phyloP scores from a whole-genome alignment of 805 yeast genomes.

The Starmera amethionina region DNA sequence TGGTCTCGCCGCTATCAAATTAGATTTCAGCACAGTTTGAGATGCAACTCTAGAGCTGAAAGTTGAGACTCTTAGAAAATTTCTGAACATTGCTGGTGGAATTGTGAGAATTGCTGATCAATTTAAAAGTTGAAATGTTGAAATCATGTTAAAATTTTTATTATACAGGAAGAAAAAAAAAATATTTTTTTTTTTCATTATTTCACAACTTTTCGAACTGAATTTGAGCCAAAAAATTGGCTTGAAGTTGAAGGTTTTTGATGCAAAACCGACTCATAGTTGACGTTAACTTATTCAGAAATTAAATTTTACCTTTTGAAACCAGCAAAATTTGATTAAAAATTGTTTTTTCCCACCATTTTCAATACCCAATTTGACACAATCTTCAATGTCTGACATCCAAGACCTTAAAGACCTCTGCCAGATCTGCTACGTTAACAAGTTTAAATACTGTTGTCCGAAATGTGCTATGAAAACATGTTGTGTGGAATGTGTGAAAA shows the following conservation, averaged over 20 bases:
- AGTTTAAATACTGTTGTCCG: constrained; percentile 69
- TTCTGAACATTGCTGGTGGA: not conserved
- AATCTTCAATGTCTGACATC: not conserved
- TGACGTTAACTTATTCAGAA: no score
- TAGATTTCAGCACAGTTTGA: not conserved
- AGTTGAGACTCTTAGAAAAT: not conserved
- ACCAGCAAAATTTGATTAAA: no score
- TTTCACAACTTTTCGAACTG: no score
- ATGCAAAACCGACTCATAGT: no score
- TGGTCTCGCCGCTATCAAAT: constrained; percentile 1
- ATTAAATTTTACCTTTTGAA: no score
- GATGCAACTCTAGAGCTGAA: not conserved
- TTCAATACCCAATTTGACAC: not conserved
- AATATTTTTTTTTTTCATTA: no score
- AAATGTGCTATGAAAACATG: constrained; percentile 64
- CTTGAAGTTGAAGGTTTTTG: not conserved
- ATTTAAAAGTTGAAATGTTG: not conserved
- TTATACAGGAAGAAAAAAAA: no score
- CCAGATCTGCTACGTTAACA: constrained; percentile 32
- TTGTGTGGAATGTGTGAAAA: constrained; percentile 56
- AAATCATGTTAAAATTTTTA: not conserved
- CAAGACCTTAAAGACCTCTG: constrained; percentile 22
- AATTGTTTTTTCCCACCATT: no score
- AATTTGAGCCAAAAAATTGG: not conserved
- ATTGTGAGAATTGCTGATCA: not conserved